Evolutionary conservation across 352 stramenopile genomes (phyloP), one percentile per base, ranked within the genome.

Genomic region (Pseudoperonospora humuli): DNA sequence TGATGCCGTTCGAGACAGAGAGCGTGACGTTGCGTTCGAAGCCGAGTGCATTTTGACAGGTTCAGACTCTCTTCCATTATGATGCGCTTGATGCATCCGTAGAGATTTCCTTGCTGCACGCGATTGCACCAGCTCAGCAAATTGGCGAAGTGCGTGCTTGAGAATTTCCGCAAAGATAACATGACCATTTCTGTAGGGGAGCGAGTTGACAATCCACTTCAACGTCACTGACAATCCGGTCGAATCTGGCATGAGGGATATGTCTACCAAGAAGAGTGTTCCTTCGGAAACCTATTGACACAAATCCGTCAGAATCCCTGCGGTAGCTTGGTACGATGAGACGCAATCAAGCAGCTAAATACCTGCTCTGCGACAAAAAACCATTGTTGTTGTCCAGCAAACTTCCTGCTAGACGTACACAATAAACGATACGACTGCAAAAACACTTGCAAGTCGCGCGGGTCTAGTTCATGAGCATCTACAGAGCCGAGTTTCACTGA

Each of bases 181-280:
- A 49, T 94, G 82, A 5, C 75, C 78, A 48, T 92, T 90, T 54
- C 84, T 76, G 50, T 91, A 92, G 25, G 92, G 50, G 37, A 94
- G 38, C 28, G 77, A 89, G 45, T 88, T 86, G 33, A 91, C 79
- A 58, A 94, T 86, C 75, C 82, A 92, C 61, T 94, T 94, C 34
- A 92, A 63, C 13, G 82, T 91, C 35, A 87, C 74, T 1, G 75
- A 88, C 60, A 91, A 74, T 29, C 92, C 82, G 2, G 70, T 66
- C 15, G 86, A 61, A 5, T 76, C 78, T 2, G 81, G 77, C 63
- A 90, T 86, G 11, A 92, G 54, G 32, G 71, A 70, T 27, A 94
- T 69, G 37, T 92, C 77, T 2, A 85, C 67, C 50, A 94, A 53
- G 50, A 88, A 94, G n/a, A 87, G 48, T 8, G 79, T 90, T 33